Evolutionary conservation across 73 alveolate genomes (phyloP).

Genomic region (Durusdinium trenchii): DNA sequence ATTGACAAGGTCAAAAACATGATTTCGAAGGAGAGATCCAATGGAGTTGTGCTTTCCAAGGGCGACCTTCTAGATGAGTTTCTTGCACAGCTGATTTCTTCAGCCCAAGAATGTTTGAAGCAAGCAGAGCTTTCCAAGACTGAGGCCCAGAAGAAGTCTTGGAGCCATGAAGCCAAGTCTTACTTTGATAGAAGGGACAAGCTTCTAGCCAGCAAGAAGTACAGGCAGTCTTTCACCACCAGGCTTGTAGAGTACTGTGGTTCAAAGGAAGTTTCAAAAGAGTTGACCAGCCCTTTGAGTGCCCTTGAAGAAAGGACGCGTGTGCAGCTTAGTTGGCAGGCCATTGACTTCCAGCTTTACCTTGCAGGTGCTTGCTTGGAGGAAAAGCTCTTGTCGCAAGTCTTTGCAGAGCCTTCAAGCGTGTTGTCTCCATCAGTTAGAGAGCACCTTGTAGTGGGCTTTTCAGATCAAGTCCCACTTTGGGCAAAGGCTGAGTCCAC

Average conservation of each 20-base stretch:
- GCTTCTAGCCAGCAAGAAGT: neutral
- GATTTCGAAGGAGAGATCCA: neutral
- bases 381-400: neutral
- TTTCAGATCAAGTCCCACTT: constrained; percentile 10
- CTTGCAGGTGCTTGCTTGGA: neutral
- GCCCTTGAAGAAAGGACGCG: neutral
- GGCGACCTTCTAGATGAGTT: neutral
- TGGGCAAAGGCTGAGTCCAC: neutral
- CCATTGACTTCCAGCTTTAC: neutral
- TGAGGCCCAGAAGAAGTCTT: neutral
- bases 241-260: neutral
- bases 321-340: neutral
- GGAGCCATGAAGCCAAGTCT: neutral
- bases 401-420: neutral
- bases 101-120: neutral
- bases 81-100: neutral
- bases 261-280: neutral
- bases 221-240: neutral
- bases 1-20: neutral
- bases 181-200: neutral
- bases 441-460: neutral
- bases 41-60: neutral
- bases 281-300: neutral
- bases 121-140: neutral
- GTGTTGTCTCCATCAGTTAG: neutral